phyloP scores from a whole-genome alignment of 1,284 basidiomycete genomes.

The Ustilago xerochloae region DNA sequence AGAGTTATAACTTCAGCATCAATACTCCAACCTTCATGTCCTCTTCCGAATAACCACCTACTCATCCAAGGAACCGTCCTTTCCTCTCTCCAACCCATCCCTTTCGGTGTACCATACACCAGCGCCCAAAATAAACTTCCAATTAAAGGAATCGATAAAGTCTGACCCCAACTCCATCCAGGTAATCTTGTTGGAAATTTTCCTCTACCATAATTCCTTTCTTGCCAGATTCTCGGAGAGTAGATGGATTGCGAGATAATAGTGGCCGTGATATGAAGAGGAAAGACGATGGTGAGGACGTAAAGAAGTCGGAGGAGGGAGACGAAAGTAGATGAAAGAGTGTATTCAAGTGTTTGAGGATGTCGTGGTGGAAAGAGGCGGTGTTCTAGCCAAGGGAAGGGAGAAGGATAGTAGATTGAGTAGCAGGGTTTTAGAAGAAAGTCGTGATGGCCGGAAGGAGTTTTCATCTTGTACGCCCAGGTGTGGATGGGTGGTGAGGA shows the following conservation, averaged over 20 bases:
- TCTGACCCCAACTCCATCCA: conserved; percentile 15
- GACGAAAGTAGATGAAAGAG: not conserved
- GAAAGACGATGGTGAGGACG: conserved; percentile 15
- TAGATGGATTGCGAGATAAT: conserved; percentile 16
- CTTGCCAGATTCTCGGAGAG: conserved; percentile 2
- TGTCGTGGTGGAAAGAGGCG: conserved; percentile 16
- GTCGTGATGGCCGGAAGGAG: conserved; percentile 17
- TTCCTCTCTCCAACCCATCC: conserved; percentile 24
- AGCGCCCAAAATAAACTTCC: conserved; percentile 35
- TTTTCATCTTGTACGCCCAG: conserved; percentile 37
- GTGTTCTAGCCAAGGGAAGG: conserved; percentile 20
- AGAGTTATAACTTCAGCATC: conserved; percentile 32
- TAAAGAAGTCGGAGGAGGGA: conserved; percentile 3
- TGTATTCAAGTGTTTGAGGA: conserved; percentile 18
- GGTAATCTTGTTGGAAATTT: conserved; percentile 19
- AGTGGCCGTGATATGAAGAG: conserved; percentile 13
- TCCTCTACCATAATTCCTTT: not conserved
- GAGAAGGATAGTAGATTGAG: conserved; percentile 17
- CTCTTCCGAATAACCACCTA: conserved; percentile 23
- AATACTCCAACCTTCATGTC: conserved; percentile 38
- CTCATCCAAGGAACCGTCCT: conserved; percentile 19
- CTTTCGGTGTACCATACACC: conserved; percentile 23
- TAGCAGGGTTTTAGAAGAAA: conserved; percentile 1
- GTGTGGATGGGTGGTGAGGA: not conserved
- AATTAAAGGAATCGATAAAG: conserved; percentile 17